phyloP scores from a whole-genome alignment of 805 yeast species.

The Debaryomyces prosopidis region DNA sequence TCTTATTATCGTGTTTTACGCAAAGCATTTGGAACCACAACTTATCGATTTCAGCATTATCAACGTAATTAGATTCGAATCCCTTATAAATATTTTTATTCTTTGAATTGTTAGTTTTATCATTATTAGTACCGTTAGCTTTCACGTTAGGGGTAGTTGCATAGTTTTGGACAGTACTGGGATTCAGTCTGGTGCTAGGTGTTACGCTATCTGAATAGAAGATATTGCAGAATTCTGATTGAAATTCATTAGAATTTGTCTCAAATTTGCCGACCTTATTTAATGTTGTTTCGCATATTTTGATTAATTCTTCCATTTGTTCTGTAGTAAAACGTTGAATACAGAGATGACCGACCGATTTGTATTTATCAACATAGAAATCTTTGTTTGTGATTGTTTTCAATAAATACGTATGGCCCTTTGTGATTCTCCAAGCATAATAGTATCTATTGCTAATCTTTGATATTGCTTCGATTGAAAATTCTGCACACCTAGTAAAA shows the following conservation, averaged over 20 bases:
- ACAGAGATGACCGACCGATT: slow-evolving; percentile 11
- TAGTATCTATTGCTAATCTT: slow-evolving; percentile 38
- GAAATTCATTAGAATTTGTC: slow-evolving; percentile 10
- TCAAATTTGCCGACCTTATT: slow-evolving; percentile 20
- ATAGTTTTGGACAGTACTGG: background rate
- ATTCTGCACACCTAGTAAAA: slow-evolving; percentile 27
- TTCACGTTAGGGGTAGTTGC: background rate
- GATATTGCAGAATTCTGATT: background rate
- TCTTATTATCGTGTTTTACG: slow-evolving; percentile 21
- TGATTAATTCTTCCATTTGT: slow-evolving; percentile 27
- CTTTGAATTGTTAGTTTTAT: background rate
- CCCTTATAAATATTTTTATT: slow-evolving; percentile 3
- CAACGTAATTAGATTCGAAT: slow-evolving; percentile 18
- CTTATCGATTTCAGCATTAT: slow-evolving; percentile 32
- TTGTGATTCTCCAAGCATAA: slow-evolving; percentile 42
- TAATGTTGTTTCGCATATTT: slow-evolving; percentile 25
- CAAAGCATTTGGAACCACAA: slow-evolving; percentile 37
- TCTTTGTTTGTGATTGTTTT: slow-evolving; percentile 27
- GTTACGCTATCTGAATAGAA: background rate
- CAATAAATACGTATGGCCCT: slow-evolving; percentile 33
- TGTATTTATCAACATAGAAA: slow-evolving; percentile 27
- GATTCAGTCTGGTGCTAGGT: background rate
- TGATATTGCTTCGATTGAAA: slow-evolving; percentile 34
- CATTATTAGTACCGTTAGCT: background rate
- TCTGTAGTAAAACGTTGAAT: slow-evolving; percentile 15